A percentile compares a stretch with the other conserved stretches of the same genome.
Conservation (phyloP, 208 protist genomes). For the Crithidia thermophila region DNA sequence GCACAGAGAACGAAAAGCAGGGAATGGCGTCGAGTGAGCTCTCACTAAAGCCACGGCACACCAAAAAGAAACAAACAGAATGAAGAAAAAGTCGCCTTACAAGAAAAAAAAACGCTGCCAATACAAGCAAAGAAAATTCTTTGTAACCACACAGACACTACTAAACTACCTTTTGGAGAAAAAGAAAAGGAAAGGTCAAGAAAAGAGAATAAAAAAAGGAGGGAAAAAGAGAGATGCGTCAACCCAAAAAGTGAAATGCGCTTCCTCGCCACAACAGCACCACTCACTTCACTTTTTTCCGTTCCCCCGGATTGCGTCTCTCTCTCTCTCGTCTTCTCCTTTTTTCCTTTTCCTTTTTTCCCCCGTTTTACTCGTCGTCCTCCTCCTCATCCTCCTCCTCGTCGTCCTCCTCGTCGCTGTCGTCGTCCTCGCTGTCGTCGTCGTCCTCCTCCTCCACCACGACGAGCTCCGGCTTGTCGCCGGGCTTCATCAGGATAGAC, state of each 20-base stretch:
- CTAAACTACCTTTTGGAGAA: too few species aligned
- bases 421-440: conserved; percentile 78
- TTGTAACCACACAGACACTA: too few species aligned
- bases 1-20: neutral
- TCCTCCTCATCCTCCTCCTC: conserved; percentile 53
- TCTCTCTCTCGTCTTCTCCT: neutral
- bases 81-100: neutral
- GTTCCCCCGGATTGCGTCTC: too few species aligned
- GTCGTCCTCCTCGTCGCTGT: conserved; percentile 65
- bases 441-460: conserved; percentile 63
- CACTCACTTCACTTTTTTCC: neutral
- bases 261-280: too few species aligned
- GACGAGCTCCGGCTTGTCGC: conserved; percentile 47
- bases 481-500: conserved; percentile 67
- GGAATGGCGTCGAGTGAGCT: too few species aligned
- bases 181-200: neutral
- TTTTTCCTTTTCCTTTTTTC: neutral
- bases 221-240: neutral
- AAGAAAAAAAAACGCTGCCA: too few species aligned
- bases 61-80: too few species aligned
- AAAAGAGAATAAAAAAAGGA: conserved; percentile 4
- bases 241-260: too few species aligned
- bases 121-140: too few species aligned
- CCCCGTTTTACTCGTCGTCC: conserved; percentile 49
- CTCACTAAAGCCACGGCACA: too few species aligned